Conservation (phyloP, 495 filamentous ascomycete genomes). For the Aspergillus asperescens region DNA sequence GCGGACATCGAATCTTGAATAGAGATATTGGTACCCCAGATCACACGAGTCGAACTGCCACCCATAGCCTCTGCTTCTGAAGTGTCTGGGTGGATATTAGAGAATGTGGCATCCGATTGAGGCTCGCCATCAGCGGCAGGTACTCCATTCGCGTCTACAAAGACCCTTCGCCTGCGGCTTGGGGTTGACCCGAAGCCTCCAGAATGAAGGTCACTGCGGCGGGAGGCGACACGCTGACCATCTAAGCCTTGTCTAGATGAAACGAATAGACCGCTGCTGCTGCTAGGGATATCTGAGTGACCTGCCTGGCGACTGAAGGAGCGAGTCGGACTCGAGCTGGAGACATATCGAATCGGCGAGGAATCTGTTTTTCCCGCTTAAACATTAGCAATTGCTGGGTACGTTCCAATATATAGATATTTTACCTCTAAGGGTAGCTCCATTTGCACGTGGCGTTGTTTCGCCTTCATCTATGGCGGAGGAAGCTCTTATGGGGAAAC, state of each 20-base stretch:
- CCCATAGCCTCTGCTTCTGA: conserved; percentile 87
- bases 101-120: conserved; percentile 79
- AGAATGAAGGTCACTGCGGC: conserved; percentile 79
- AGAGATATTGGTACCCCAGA: conserved; percentile 98
- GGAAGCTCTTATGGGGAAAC: conserved; percentile 61
- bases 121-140: conserved; percentile 52
- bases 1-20: conserved; percentile 78
- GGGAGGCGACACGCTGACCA: conserved; percentile 42
- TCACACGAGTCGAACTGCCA: conserved; percentile 70
- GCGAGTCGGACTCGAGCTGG: conserved; percentile 76
- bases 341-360: conserved; percentile 81
- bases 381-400: neutral
- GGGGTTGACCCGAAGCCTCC: conserved; percentile 64
- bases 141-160: conserved; percentile 76
- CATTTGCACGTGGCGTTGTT: conserved; percentile 68
- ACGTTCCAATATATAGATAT: neutral
- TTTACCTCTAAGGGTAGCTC: conserved; percentile 60
- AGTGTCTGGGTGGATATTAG: conserved; percentile 79
- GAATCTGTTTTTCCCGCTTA: conserved; percentile 63
- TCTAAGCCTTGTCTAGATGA: conserved; percentile 51
- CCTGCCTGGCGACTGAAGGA: conserved; percentile 48
- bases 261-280: conserved; percentile 83
- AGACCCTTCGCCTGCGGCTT: conserved; percentile 61
- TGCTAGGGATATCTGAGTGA: conserved; percentile 61
- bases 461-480: conserved; percentile 56